Evolutionary conservation across 2,329 filamentous ascomycete species (phyloP), one percentile per base, ranked within the genome.

Genomic region (Ophioceras dolichostomum): DNA sequence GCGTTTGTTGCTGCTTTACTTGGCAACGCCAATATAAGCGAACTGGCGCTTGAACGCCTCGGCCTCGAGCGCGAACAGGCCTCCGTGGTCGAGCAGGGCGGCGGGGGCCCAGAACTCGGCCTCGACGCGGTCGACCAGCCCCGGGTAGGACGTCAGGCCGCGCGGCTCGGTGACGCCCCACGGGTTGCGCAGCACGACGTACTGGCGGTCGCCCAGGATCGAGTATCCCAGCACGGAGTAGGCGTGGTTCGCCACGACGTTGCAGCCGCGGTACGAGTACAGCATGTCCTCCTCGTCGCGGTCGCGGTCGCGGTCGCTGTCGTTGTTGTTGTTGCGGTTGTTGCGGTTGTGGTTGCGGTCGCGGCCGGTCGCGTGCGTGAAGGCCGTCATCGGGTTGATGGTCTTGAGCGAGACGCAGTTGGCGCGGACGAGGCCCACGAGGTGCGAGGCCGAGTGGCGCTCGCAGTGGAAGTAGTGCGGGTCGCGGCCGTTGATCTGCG

Each of bases 211-310:
- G 29, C 36, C 36, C 28, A 24, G 29, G 36, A 37, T 31, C 36
- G 63, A 51, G 50, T 62, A 64, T 17, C 57, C 60, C 32, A 53
- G 57, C 10, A 65, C 51, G 24, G 58, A 60, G 54, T 65, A 64
- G 37, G 61, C 61, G 46, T 64, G 60, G 54, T 63, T 64, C 40
- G 59, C 60, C 5, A 62, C 61, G 10, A 64, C 45, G 48, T 64
- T 63, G 52, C 53, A 52, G 37, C 61, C 61, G 40, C 54, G 50
- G 49, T 53, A 64, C 40, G 47, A 48, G n/a, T n/a, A n/a, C n/a
- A n/a, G n/a, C 31, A 46, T 43, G 45, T 53, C 53, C n/a, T n/a
- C n/a, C n/a, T n/a, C n/a, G n/a, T n/a, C n/a, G n/a, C n/a, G n/a
- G n/a, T n/a, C n/a, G n/a, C n/a, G n/a, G n/a, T n/a, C n/a, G n/a